Base-by-base conservation (phyloP, 108 stramenopile species). In the Cyclostephanos tholiformis region DNA sequence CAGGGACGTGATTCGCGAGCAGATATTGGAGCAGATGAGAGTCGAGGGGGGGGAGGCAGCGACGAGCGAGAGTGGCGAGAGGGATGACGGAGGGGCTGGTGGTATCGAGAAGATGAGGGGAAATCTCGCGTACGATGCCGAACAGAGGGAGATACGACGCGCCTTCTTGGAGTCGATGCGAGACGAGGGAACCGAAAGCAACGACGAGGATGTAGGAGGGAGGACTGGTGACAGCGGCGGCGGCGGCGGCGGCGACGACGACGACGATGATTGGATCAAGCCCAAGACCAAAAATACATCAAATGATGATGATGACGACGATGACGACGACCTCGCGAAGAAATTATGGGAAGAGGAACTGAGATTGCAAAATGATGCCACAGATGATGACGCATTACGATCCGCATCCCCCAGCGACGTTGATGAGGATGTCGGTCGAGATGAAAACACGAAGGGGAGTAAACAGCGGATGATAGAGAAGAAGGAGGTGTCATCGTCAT, bases 1-100 rank as follows among this genome's bases (percentile, higher is more conserved):
- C 90, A 98, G 97, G 75, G 99, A 99, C 79, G 89, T 99, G 36
- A 74, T 97, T 7, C 85, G 99, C 23, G 92, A 97, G 63, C 97
- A 99, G 80, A 90, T 99, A 43, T 74, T 99, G 32, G 91, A 96
- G 51, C 84, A 97, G 65, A 94, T 96, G 83, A 77, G 62, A 29
- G 79, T 83, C 17, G 84, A 76, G 11, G 48, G 4, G 32, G 12
- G 71, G 83, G 25, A 23, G 65, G 16, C 67, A 72, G 12, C 66
- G 83, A 35, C 32, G 65, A 17, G 16, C 13, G 44, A 16, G 14
- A 17, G 16, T 19, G 74, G 58, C 27, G 71, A 50, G 2, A 50
- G 74, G 25, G 52, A 75, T 39, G 64, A 79, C 26, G 68, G 59
- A 3, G 57, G 19, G 29, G 35, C 63, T 49, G 66, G 59, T 26